Base-by-base conservation (phyloP, 352 stramenopile genomes). In the Pythium insidiosum region DNA sequence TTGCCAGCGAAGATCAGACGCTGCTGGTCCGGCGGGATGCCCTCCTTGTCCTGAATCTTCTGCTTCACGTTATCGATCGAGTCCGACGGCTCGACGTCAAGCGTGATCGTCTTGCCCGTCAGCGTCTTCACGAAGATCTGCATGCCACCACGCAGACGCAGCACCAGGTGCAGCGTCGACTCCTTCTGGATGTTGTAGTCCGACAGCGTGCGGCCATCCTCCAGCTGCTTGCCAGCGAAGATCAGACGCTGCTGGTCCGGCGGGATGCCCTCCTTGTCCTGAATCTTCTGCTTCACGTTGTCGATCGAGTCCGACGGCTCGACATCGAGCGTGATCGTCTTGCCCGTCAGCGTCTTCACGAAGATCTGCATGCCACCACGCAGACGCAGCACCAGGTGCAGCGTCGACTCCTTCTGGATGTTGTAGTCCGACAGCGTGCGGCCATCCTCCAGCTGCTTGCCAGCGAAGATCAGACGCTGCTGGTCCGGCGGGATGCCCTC, bases 41-140 rank as follows among this genome's bases (percentile, higher is more conserved):
- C 90, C 59, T 97, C 84, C 63, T 84, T 96, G 58, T 95, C 83
- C 40, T 93, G 61, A 62, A 97, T 97, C 66, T 95, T 97, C 24
- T 88, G 80, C 84, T 99, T 98, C 34, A 99, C 94, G 61, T 97
- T 92, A 66, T 96, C 88, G 46, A 97, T 97, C 13, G 74, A 89
- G 74, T 97, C 87, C 21, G 79, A 85, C 39, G 91, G 81, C 61
- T 96, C 89, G 6, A 97, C 79, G 60, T 97, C 87, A 21, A 96
- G 75, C 19, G 77, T 93, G 44, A 97, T 88, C 5, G 85, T 96
- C 66, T 96, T 97, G 28, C 82, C 88, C 5, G 80, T 95, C 25
- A 97, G 61, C 33, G 90, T 97, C 70, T 97, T 97, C 13, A 97
- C 86, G 56, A 96, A 95, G 33, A 96, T 73, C 58, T 87, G 72